phyloP scores from a whole-genome alignment of 768 basidiomycete species.

The Suillus brevipes region DNA sequence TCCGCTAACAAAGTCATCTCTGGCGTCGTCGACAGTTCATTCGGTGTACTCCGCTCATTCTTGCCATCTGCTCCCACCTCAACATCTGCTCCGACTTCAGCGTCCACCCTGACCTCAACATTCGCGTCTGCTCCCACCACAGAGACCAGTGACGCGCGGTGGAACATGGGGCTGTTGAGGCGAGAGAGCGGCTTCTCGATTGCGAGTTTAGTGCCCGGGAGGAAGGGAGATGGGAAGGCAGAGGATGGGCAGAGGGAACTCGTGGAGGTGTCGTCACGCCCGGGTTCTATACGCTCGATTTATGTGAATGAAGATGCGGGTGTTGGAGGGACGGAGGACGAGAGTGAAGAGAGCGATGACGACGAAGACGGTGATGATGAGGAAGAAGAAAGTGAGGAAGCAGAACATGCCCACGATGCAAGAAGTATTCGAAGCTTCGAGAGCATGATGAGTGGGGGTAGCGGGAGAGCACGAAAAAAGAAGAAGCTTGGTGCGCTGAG shows the following conservation, averaged over 20 bases:
- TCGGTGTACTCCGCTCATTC: constrained; percentile 81
- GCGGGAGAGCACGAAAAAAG: constrained; percentile 25
- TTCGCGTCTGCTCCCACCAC: constrained; percentile 7
- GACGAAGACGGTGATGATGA: constrained; percentile 38
- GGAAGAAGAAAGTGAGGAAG: constrained; percentile 39
- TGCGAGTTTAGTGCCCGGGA: constrained; percentile 64
- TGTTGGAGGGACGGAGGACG: constrained; percentile 26
- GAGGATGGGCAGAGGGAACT: constrained; percentile 51
- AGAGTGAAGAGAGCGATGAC: constrained; percentile 24
- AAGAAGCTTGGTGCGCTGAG: constrained; percentile 24
- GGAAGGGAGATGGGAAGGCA: constrained; percentile 14
- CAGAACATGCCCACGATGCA: constrained; percentile 48
- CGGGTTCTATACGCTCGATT: constrained; percentile 45
- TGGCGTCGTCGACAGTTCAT: constrained; percentile 88
- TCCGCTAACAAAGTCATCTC: constrained; percentile 76
- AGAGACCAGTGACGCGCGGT: constrained; percentile 29
- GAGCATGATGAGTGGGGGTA: constrained; percentile 69
- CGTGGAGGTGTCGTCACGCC: constrained; percentile 51
- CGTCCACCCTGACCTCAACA: constrained; percentile 31
- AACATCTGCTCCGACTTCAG: constrained; percentile 10
- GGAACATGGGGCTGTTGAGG: constrained; percentile 65
- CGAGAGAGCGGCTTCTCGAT: constrained; percentile 84
- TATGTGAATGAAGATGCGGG: constrained; percentile 9
- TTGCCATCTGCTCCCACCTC: constrained; percentile 47
- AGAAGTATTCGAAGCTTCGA: constrained; percentile 85